Conservation (phyloP, 2,329 filamentous ascomycete genomes). For the Teratosphaeriaceae sp. region DNA sequence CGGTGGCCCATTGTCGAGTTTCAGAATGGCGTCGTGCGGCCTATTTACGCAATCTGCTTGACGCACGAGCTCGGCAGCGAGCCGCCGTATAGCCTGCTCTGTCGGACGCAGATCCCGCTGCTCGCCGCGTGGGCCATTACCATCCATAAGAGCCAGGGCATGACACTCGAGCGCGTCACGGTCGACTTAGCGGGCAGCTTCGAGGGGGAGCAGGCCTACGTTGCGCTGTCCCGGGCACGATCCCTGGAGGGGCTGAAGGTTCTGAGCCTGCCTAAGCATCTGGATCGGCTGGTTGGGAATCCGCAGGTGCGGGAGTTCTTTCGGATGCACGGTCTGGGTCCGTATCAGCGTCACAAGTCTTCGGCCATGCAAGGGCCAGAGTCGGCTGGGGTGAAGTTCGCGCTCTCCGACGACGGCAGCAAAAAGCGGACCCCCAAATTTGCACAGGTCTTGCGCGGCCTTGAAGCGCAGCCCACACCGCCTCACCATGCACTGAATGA, state of each 20-base stretch:
- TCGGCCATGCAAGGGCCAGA: too few species aligned
- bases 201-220: constrained; percentile 55
- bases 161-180: constrained; percentile 53
- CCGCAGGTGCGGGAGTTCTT: too few species aligned
- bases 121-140: constrained; percentile 56
- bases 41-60: constrained; percentile 48
- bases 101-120: constrained; percentile 56
- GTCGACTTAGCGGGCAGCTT: constrained; percentile 50
- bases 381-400: too few species aligned
- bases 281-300: too few species aligned
- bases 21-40: constrained; percentile 40
- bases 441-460: too few species aligned
- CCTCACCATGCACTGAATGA: too few species aligned
- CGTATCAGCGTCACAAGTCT: too few species aligned
- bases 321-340: too few species aligned
- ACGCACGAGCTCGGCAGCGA: constrained; percentile 42
- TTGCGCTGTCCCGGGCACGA: constrained; percentile 54
- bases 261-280: too few species aligned
- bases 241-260: constrained; percentile 43
- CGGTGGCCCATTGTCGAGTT: constrained; percentile 50
- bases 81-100: constrained; percentile 42
- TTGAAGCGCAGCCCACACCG: too few species aligned
- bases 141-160: constrained; percentile 57
- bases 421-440: too few species aligned
- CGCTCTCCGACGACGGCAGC: too few species aligned